phyloP scores from a whole-genome alignment of 2,329 filamentous ascomycete genomes.

The Arthrobotrys sphaeroides region DNA sequence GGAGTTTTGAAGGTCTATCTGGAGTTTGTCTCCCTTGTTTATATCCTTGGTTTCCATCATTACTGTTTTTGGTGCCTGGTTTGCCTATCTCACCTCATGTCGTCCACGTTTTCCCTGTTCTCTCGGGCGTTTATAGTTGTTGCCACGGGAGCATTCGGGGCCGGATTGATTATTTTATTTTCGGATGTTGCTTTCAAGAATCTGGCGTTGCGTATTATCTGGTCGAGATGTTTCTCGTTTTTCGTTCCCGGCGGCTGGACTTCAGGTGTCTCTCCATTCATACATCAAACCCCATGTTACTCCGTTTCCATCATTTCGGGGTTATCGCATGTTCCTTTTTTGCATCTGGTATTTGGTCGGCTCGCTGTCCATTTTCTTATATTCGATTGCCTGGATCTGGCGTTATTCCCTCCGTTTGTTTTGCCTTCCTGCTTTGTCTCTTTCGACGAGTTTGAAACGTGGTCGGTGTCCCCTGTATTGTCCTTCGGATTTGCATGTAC shows the following conservation, averaged over 20 bases:
- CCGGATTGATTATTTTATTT: neutral
- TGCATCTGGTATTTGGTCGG: neutral
- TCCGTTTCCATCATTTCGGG: neutral
- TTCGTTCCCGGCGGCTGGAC: neutral
- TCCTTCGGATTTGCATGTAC: neutral
- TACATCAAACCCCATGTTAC: neutral
- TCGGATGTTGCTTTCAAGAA: constrained; percentile 8
- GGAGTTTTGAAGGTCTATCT: constrained; percentile 12
- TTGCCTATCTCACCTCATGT: neutral
- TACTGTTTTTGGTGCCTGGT: neutral
- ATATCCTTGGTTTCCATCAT: neutral
- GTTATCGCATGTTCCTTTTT: neutral
- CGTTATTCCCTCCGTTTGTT: too few species aligned
- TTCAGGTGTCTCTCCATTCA: neutral
- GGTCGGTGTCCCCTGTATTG: neutral
- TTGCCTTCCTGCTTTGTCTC: too few species aligned
- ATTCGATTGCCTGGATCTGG: neutral
- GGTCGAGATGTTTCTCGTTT: neutral
- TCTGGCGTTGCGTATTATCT: constrained; percentile 24
- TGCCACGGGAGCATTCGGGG: constrained; percentile 17
- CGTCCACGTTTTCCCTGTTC: neutral
- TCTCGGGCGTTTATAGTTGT: constrained; percentile 22
- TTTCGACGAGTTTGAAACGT: neutral
- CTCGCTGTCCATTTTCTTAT: neutral
- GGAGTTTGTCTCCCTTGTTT: constrained; percentile 1